Percentiles rank a stretch among this genome's conserved stretches.
phyloP scores from a whole-genome alignment of 371 early-diverging fungal genomes.

The Encephalitozoon intestinalis region DNA sequence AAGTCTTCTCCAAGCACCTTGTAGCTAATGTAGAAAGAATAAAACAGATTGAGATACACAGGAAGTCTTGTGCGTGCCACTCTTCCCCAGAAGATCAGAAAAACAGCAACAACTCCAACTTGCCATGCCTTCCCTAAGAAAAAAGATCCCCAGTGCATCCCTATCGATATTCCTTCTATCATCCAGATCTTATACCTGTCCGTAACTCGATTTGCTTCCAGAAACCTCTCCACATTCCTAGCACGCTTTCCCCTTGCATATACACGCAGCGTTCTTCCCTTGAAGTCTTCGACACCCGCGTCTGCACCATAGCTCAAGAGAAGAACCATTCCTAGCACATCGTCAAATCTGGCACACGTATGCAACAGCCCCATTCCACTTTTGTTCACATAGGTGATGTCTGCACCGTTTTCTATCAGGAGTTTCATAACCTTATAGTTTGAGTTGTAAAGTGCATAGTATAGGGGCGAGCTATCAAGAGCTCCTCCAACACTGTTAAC shows the following conservation, averaged over 20 bases:
- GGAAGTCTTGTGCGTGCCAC: background rate
- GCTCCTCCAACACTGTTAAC: slow-evolving; percentile 27
- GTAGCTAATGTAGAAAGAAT: background rate
- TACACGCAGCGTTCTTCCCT: background rate
- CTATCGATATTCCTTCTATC: background rate
- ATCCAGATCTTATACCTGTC: background rate
- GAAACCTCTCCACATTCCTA: background rate
- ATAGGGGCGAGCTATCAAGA: slow-evolving; percentile 23
- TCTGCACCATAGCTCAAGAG: background rate
- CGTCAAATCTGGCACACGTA: slow-evolving; percentile 11
- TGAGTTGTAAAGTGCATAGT: slow-evolving; percentile 36
- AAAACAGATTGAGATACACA: slow-evolving; percentile 19
- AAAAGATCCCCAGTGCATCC: background rate
- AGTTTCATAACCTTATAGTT: slow-evolving; percentile 23
- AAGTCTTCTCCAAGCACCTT: background rate
- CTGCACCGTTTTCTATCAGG: slow-evolving; percentile 22
- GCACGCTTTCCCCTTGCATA: background rate
- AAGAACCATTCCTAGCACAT: slow-evolving; percentile 26
- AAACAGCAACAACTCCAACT: background rate
- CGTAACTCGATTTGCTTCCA: background rate
- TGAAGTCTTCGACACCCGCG: background rate
- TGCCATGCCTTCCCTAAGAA: background rate
- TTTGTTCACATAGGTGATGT: slow-evolving; percentile 11
- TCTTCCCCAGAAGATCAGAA: background rate
- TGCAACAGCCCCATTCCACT: background rate